Base-by-base conservation (phyloP, 106 monocot genomes). In the Narthecium ossifragum region DNA sequence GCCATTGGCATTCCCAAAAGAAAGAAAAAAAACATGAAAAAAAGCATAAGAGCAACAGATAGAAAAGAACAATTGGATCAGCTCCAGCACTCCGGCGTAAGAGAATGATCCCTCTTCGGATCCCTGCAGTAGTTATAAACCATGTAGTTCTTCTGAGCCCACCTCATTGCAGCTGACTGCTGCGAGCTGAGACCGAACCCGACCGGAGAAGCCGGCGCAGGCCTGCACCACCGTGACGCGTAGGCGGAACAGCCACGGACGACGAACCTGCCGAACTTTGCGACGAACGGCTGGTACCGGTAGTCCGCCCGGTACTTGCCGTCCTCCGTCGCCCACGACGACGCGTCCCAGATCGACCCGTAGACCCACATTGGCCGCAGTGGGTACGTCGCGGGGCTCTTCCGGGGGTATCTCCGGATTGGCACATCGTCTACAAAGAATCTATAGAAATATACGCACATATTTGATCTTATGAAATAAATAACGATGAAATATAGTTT, bases 311-410 rank as follows among this genome's bases (percentile, higher is more conserved):
- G 75, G 79, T 80, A 83, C 24, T 51, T 76, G 8, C 91, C 91
- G 28, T 76, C 75, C 30, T 90, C 90, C 0, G 90, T 90, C 8
- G 91, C 91, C 91, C 91, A 91, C 0, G 67, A 30, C 0, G 91
- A 91, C 9, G 85, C 91, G 27, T 91, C 91, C 91, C 91, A 91
- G 54, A 91, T 91, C 11, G 91, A 77, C 8, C 91, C 91, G 47
- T 91, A 91, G 3, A 67, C 63, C 91, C 91, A 91, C 91, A 91
- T 85, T 20, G 91, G 91, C 25, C 91, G 54, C 36, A 28, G 57
- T 17, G 85, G 91, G 57, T 72, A 91, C 6, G 80, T 86, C 10
- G 68, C 54, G n/a, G 60, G 77, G 4, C 37, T 67, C 38, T 74
- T 80, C 46, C 69, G 72, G 21, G 61, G 51, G 34, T 91, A 91